Conservation (phyloP, 2,329 filamentous ascomycete genomes). For the Biscogniauxia mediterranea region DNA sequence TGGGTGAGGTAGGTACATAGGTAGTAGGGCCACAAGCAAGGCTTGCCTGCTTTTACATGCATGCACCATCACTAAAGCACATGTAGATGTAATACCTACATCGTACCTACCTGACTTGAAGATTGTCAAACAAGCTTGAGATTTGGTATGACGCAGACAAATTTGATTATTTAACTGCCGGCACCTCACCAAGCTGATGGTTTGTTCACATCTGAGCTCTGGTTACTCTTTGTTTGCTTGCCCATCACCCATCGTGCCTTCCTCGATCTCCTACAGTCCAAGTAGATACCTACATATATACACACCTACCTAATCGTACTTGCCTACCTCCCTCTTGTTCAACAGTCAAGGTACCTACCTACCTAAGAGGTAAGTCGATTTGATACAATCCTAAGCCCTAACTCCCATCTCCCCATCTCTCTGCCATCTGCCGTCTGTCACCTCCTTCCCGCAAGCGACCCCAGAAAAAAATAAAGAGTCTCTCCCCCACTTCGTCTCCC, state of each 20-base stretch:
- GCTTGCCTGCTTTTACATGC: background rate
- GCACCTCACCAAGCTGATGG: background rate
- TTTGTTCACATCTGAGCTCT: background rate
- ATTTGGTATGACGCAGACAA: background rate
- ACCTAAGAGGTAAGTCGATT: too few relatives aligned
- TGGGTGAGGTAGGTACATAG: background rate
- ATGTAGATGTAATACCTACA: background rate
- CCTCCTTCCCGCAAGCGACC: background rate
- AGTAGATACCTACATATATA: background rate
- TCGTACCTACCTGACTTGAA: too few relatives aligned
- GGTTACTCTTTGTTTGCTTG: background rate
- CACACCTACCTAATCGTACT: background rate
- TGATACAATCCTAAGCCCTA: too few relatives aligned
- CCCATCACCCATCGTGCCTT: background rate
- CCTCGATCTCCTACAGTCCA: background rate
- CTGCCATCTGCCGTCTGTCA: background rate
- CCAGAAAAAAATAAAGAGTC: background rate
- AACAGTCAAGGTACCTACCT: too few relatives aligned
- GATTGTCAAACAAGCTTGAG: constrained; percentile 10
- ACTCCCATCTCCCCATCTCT: too few relatives aligned
- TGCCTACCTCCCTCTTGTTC: background rate
- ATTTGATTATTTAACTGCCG: background rate
- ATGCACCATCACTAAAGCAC: background rate
- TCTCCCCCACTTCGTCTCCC: too few relatives aligned
- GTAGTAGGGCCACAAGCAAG: background rate